Evolutionary conservation across 805 yeast genomes (phyloP).

Genomic region (Sungouiozyma ichnusensis): DNA sequence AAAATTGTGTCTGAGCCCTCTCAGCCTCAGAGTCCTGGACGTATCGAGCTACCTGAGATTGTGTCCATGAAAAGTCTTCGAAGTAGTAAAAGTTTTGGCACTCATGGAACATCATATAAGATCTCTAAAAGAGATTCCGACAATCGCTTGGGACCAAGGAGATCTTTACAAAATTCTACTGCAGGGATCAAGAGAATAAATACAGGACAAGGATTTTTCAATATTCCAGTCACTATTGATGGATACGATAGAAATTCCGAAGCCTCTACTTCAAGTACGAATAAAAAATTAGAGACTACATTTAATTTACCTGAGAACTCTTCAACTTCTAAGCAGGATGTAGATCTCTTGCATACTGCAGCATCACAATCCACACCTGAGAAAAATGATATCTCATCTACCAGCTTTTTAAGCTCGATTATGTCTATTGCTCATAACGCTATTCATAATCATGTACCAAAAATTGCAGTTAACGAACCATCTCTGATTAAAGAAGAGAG

Average conservation of each 20-base stretch:
- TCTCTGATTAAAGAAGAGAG: not conserved
- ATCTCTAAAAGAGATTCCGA: constrained; percentile 3
- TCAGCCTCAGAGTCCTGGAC: constrained; percentile 1
- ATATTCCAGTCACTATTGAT: constrained; percentile 15
- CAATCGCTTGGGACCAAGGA: constrained; percentile 8
- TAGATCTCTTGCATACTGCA: not conserved
- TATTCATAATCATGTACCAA: constrained; percentile 23
- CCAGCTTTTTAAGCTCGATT: constrained; percentile 36
- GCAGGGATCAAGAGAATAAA: constrained; percentile 10
- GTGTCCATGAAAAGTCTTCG: constrained; percentile 14
- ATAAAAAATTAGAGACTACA: not conserved
- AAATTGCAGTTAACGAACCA: not conserved
- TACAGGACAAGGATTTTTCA: constrained; percentile 12
- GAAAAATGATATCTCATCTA: constrained; percentile 4
- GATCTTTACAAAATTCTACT: constrained; percentile 17
- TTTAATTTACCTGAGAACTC: not conserved
- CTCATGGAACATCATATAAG: not conserved
- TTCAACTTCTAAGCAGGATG: not conserved
- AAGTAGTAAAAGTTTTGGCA: constrained; percentile 5
- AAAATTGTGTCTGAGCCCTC: not conserved
- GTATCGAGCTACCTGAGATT: constrained; percentile 19
- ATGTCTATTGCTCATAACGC: constrained; percentile 41
- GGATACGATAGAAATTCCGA: constrained; percentile 1
- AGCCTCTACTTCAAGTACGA: not conserved
- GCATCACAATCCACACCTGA: not conserved